These are phyloP conservation scores for Erigeron canadensis DNA, from an alignment of 129 eudicot genomes.

Conservation along the genomic window DNA sequence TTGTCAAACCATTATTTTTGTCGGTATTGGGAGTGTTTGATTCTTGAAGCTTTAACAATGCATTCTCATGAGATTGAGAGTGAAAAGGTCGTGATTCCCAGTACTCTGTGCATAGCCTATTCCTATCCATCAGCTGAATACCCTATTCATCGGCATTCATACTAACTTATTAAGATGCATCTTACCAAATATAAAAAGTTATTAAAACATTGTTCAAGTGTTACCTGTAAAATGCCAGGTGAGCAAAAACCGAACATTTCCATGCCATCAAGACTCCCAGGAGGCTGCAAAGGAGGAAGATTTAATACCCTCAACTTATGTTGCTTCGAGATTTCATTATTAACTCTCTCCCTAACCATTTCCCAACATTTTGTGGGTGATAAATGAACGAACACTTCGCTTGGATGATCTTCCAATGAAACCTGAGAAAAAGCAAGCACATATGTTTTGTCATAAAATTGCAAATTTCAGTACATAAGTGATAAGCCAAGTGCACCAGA, in stretches of 20 bases:
- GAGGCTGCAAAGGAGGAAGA: conserved; percentile 97
- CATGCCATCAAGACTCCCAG: conserved; percentile 91
- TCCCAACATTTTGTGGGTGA: conserved; percentile 93
- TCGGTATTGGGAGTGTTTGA: conserved; percentile 28
- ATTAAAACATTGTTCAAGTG: neutral
- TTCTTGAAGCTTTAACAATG: conserved; percentile 11
- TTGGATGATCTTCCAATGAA: conserved; percentile 62
- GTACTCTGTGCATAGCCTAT: conserved; percentile 55
- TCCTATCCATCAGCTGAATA: conserved; percentile 61
- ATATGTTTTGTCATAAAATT: neutral
- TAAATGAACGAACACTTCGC: conserved; percentile 72
- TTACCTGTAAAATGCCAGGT: conserved; percentile 86
- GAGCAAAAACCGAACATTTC: conserved; percentile 97
- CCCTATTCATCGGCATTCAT: conserved; percentile 39
- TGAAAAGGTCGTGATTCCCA: conserved; percentile 75
- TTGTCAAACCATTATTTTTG: conserved; percentile 27
- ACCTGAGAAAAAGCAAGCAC: conserved; percentile 45
- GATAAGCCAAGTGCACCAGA: neutral
- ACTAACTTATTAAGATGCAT: conserved; percentile 20
- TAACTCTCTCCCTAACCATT: conserved; percentile 86
- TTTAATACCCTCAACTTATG: conserved; percentile 64
- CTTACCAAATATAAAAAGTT: neutral
- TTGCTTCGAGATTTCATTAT: conserved; percentile 68
- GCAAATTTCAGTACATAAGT: neutral
- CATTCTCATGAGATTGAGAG: conserved; percentile 35